phyloP scores from a whole-genome alignment of 2,329 filamentous ascomycete genomes.

The Aspergillus brunneoviolaceus region DNA sequence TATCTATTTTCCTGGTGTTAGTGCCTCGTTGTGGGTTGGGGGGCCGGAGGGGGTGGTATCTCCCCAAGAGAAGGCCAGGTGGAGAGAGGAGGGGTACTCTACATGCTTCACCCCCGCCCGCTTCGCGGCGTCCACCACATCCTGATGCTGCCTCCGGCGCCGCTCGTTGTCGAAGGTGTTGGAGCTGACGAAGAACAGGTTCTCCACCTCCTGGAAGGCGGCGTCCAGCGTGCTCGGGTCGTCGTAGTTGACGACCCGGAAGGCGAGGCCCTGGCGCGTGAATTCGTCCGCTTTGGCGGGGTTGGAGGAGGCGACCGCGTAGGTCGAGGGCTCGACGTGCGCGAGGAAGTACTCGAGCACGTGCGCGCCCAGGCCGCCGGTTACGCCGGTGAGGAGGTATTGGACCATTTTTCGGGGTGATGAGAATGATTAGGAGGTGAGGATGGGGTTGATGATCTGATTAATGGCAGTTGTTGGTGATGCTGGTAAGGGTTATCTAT shows the following conservation, averaged over 20 bases:
- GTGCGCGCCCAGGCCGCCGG: conserved; percentile 37
- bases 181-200: conserved; percentile 59
- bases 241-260: conserved; percentile 56
- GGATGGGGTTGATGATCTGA: not conserved
- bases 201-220: conserved; percentile 53
- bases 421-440: not conserved
- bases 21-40: not conserved
- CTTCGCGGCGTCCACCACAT: conserved; percentile 56
- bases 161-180: conserved; percentile 51
- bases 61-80: too few relatives aligned
- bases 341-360: conserved; percentile 35
- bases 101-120: conserved; percentile 51
- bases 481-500: too few relatives aligned
- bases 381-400: conserved; percentile 41
- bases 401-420: conserved; percentile 20
- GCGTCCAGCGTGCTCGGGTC: conserved; percentile 46
- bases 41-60: not conserved
- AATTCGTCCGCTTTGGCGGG: conserved; percentile 42
- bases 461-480: not conserved
- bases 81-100: too few relatives aligned
- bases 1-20: conserved; percentile 23
- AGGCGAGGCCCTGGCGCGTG: conserved; percentile 47
- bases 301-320: conserved; percentile 52
- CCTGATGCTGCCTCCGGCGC: conserved; percentile 47
- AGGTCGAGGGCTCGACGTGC: conserved; percentile 42